These are phyloP conservation scores for Colletotrichum camelliae DNA, from an alignment of 2,329 filamentous ascomycete species.

Conservation along the genomic window DNA sequence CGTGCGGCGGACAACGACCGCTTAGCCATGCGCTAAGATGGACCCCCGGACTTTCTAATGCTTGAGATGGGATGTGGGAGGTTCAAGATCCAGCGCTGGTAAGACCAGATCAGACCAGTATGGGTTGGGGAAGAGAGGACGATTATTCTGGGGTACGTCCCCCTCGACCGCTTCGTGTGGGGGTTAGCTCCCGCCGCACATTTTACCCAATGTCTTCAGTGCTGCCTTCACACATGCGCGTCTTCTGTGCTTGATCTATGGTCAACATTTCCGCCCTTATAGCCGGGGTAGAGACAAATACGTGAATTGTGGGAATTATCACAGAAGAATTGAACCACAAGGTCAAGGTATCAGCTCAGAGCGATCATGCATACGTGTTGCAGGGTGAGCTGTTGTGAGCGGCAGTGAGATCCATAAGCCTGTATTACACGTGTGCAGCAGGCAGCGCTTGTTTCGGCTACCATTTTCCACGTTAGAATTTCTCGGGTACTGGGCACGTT, in stretches of 20 bases:
- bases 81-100: background rate
- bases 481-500: background rate
- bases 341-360: background rate
- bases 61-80: background rate
- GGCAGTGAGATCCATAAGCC: background rate
- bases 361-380: background rate
- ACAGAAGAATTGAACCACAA: background rate
- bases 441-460: background rate
- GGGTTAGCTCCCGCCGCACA: conserved; percentile 2
- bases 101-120: background rate
- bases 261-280: background rate
- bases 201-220: background rate
- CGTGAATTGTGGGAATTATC: background rate
- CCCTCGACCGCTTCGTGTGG: background rate
- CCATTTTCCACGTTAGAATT: background rate
- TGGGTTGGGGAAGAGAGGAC: background rate
- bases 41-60: background rate
- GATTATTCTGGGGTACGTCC: background rate
- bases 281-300: background rate
- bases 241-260: background rate
- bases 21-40: background rate
- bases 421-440: background rate
- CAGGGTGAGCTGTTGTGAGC: background rate
- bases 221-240: background rate
- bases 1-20: background rate